Conservation (phyloP, 1,284 basidiomycete species). For the Apiotrichum brassicae region DNA sequence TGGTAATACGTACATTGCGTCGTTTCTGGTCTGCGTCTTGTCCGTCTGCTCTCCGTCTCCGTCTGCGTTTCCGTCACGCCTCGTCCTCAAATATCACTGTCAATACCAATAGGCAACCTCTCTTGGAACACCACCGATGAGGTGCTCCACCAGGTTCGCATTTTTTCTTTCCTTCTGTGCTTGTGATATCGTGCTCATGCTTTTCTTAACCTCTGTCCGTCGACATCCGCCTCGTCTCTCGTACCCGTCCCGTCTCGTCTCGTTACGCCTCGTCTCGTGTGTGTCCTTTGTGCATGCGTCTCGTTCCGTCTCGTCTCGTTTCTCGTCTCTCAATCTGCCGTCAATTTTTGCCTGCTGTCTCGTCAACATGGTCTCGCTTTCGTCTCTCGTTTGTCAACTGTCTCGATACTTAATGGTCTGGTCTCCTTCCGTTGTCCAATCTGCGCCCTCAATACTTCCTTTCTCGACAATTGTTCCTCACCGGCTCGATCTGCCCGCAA, state of each 20-base stretch:
- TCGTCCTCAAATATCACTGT: too few relatives aligned
- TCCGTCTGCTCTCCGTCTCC: background rate
- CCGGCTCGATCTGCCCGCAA: too few relatives aligned
- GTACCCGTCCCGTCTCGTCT: constrained; percentile 1
- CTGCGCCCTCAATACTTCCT: background rate
- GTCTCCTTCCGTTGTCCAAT: too few relatives aligned
- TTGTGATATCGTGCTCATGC: constrained; percentile 67
- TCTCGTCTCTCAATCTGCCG: constrained; percentile 1
- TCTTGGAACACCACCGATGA: constrained; percentile 87
- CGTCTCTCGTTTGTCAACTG: background rate
- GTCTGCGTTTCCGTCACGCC: background rate
- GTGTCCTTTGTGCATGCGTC: background rate
- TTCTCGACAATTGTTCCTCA: background rate
- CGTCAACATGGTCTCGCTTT: background rate
- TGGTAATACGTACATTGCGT: too few relatives aligned
- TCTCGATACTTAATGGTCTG: too few relatives aligned
- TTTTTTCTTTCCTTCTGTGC: constrained; percentile 41
- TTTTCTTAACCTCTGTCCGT: background rate
- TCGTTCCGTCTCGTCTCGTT: background rate
- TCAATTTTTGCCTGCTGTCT: background rate
- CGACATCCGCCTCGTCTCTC: background rate
- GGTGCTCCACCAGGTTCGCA: constrained; percentile 64
- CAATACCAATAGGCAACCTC: constrained; percentile 41
- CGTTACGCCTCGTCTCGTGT: constrained; percentile 14
- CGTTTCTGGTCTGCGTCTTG: background rate